Base-by-base conservation (phyloP, 2,329 filamentous ascomycete genomes). In the Clonostachys chloroleuca region DNA sequence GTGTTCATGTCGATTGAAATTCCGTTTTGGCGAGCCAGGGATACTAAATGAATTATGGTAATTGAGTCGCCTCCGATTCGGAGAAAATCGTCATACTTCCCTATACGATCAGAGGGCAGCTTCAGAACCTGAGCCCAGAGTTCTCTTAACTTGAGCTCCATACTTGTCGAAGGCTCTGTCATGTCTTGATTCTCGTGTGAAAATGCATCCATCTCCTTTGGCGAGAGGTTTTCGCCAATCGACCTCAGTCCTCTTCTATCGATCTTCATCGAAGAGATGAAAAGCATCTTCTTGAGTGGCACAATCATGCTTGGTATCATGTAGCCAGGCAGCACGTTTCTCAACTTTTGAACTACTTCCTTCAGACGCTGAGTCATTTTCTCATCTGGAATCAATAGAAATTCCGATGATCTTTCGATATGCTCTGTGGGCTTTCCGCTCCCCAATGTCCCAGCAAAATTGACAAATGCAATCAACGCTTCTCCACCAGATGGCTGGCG, bases 111-210 rank as follows among this genome's bases (percentile, higher is more conserved):
- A 0, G 59, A 49, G 0, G 61, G 49, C 4, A 70, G 50, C 42
- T 68, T 64, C 12, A 77, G 61, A 1, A 73, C 59, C 17, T 63
- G 57, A 1, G 67, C 62, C 65, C 70, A 75, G 13, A 49, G 10
- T 10, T 46, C 37, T 7, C 35, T 36, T 12, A 46, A 18, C 36
- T 20, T 30, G 17, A 41, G 17, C n/a, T 40, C 44, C 17, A 41
- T 41, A 10, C 41, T 39, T 6, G 35, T 46, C 10, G 20, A n/a
- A 34, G 44, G 44, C 20, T 43, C 43, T 39, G 18, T 42, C 51
- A 54, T n/a, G 6, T 39, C 14, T n/a, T 18, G 36, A 39, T n/a
- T n/a, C 43, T 61, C 54, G 46, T 61, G 59, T 56, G 9, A 60
- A 57, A 36, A 65, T 61, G 6, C 59, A 55, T 65, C 61, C 13